Evolutionary conservation across 2,329 filamentous ascomycete genomes (phyloP).

Genomic region (Neoarthrinium moseri): DNA sequence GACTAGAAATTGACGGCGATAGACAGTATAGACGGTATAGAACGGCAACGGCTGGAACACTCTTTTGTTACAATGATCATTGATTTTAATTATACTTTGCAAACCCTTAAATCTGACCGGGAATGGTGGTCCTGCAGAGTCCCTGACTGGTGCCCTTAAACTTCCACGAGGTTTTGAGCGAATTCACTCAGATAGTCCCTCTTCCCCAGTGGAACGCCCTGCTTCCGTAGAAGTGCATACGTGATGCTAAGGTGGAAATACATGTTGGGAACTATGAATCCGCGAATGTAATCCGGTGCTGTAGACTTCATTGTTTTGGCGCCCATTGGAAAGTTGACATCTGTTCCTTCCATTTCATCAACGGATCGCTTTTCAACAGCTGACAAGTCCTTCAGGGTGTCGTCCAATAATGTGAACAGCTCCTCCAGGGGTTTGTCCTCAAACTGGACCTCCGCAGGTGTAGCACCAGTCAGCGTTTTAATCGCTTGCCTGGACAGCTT

Average conservation of each 20-base stretch:
- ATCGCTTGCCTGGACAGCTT: conserved; percentile 24
- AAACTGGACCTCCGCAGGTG: conserved; percentile 24
- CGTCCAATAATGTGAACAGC: conserved; percentile 32
- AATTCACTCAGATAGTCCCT: conserved; percentile 38
- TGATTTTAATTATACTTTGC: no score
- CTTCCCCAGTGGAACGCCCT: conserved; percentile 62
- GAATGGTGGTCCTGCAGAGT: no score
- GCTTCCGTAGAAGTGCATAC: conserved; percentile 58
- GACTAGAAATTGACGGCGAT: no score
- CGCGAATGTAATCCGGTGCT: conserved; percentile 39
- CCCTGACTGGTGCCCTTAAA: no score
- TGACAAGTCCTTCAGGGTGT: conserved; percentile 23
- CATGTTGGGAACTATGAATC: conserved; percentile 55
- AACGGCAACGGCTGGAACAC: no score
- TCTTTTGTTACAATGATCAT: no score
- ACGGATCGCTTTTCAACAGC: conserved; percentile 21
- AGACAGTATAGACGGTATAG: no score
- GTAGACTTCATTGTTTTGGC: conserved; percentile 23
- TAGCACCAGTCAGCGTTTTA: conserved; percentile 33
- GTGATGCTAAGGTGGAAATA: conserved; percentile 60
- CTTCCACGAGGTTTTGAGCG: conserved; percentile 2
- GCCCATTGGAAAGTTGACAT: conserved; percentile 30
- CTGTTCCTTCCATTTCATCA: conserved; percentile 28
- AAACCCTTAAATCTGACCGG: no score
- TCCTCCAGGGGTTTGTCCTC: conserved; percentile 29